Percentiles rank a stretch among this genome's conserved stretches.
These are phyloP conservation scores for Pseudonitzschia pungens DNA, from an alignment of 108 stramenopile genomes.

Conservation along the genomic window DNA sequence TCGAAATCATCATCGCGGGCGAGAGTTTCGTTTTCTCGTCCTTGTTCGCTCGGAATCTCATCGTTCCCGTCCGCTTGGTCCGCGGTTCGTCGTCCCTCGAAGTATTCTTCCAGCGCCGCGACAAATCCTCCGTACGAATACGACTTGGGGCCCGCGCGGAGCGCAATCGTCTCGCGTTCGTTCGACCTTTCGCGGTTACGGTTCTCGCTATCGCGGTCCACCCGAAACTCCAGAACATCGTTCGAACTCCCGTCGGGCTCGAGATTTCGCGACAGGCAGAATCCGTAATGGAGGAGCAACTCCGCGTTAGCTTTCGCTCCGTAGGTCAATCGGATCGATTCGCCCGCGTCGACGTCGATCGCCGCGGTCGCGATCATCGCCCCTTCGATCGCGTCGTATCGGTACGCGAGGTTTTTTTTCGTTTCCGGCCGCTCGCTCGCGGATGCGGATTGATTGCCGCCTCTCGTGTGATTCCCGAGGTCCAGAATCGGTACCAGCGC, in stretches of 20 bases:
- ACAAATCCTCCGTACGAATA: constrained; percentile 70
- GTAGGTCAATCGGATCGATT: constrained; percentile 65
- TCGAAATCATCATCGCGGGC: constrained; percentile 28
- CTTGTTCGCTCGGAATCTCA: neutral
- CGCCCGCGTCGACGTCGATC: constrained; percentile 32
- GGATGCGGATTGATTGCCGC: no score
- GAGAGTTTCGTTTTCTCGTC: constrained; percentile 8
- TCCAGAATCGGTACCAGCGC: constrained; percentile 76
- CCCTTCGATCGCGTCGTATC: constrained; percentile 14
- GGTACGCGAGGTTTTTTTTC: constrained; percentile 46
- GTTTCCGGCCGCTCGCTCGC: constrained; percentile 5
- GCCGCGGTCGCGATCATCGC: constrained; percentile 22
- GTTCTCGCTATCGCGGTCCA: neutral
- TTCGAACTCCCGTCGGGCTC: constrained; percentile 88
- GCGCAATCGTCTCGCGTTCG: constrained; percentile 18
- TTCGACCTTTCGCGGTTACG: neutral
- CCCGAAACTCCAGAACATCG: constrained; percentile 61
- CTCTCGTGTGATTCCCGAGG: constrained; percentile 76
- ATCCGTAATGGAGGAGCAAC: constrained; percentile 76
- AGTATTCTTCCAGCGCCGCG: constrained; percentile 54
- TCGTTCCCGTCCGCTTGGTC: neutral
- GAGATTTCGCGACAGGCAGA: constrained; percentile 62
- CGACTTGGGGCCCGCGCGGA: constrained; percentile 72
- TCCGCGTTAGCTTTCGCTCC: constrained; percentile 73
- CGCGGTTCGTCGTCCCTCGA: neutral